A percentile compares a stretch with the other conserved stretches of the same genome.
These are phyloP conservation scores for Exophiala aquamarina DNA, from an alignment of 2,329 filamentous ascomycete genomes.

Conservation along the genomic window DNA sequence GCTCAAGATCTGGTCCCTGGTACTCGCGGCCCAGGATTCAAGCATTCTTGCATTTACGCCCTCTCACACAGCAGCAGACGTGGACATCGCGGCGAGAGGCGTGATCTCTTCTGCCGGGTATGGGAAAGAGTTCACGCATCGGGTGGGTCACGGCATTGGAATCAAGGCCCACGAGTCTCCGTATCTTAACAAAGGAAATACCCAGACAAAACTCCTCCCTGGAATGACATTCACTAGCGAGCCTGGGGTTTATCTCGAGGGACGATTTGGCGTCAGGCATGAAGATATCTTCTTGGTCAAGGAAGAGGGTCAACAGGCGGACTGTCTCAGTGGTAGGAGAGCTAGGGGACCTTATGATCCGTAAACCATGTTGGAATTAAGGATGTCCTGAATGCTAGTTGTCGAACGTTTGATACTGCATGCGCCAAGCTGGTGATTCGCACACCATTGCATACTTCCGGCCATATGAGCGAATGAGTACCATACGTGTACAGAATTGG, in stretches of 20 bases:
- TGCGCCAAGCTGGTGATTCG: too few species aligned
- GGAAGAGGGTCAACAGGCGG: constrained; percentile 52
- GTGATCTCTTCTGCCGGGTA: constrained; percentile 62
- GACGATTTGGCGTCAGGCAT: constrained; percentile 61
- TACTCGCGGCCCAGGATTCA: constrained; percentile 61
- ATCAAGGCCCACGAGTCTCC: constrained; percentile 67
- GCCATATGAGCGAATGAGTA: too few species aligned
- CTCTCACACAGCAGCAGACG: constrained; percentile 56
- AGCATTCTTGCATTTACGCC: constrained; percentile 52
- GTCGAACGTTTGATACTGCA: too few species aligned
- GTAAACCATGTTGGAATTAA: constrained; percentile 13
- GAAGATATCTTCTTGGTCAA: constrained; percentile 62
- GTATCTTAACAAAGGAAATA: constrained; percentile 64
- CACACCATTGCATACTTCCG: too few species aligned
- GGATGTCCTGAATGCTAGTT: too few species aligned
- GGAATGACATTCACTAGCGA: constrained; percentile 67
- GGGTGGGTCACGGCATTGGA: constrained; percentile 64
- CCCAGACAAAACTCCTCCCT: constrained; percentile 44
- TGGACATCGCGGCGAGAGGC: constrained; percentile 60
- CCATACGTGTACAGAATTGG: too few species aligned
- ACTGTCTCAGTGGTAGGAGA: constrained; percentile 55
- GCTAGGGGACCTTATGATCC: constrained; percentile 57
- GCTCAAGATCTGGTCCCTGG: constrained; percentile 56
- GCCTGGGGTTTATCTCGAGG: constrained; percentile 62
- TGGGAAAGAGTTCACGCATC: constrained; percentile 60